Evolutionary conservation across 192 early-diverging fungal species (phyloP), one percentile per base, ranked within the genome.

Genomic region (Podila verticillata): DNA sequence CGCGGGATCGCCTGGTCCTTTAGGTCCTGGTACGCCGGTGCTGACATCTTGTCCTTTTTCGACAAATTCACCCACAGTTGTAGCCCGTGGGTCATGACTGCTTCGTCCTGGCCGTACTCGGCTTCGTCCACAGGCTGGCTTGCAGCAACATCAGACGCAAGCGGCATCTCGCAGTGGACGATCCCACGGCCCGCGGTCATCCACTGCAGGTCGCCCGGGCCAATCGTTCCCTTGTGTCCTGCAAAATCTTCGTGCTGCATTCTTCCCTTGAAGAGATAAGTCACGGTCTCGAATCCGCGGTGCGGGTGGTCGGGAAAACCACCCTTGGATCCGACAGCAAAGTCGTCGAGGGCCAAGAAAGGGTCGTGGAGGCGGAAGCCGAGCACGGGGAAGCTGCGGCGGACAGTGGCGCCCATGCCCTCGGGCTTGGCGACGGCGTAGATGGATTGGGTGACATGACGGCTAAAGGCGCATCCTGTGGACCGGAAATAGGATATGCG

Each of bases 281-380:
- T 93, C 6, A 95, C 92, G 0, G 94, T 94, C 73, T 93, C 91
- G 56, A 96, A 94, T 19, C 93, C 95, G 36, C 95, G 89, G 61
- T 96, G 93, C 19, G 93, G 93, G 56, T 94, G 93, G 48, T 94
- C 89, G 0, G 92, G 92, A 39, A 90, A 89, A 1, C 87, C 87
- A 17, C 65, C 82, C n/a, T 82, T 84, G 19, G 85, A 48, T 12
- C 57, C 29, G 34, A 88, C 75, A 54, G 63, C 65, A 60, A 88
- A 87, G 57, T 88, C 84, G 78, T 98, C 96, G 35, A 97, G 88
- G 91, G 97, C 91, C 36, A 97, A 84, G 85, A 98, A 97, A 6
- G 96, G 96, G 72, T 98, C 96, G 48, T 95, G 87, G 61, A 93
- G 90, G 49, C 91, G 84, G 30, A 94, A 85, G 10, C 83, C 65